Conservation (phyloP, 2,329 filamentous ascomycete genomes). For the Botryotinia convoluta region DNA sequence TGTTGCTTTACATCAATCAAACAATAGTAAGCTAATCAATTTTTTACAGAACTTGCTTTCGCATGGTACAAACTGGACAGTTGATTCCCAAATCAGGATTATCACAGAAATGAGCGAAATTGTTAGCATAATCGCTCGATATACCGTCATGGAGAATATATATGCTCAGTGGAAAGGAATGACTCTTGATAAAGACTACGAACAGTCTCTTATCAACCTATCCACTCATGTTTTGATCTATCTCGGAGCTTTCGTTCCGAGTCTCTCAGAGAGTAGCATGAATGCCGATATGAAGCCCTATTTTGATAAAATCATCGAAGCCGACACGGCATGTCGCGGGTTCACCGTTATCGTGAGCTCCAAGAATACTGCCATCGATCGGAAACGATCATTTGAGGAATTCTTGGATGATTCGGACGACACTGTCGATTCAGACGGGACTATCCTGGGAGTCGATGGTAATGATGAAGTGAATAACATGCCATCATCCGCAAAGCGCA, state of each 20-base stretch:
- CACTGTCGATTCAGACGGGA: background rate
- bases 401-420: slow-evolving; percentile 13
- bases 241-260: background rate
- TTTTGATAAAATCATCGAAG: background rate
- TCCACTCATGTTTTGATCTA: slow-evolving; percentile 19
- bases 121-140: slow-evolving; percentile 23
- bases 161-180: slow-evolving; percentile 24
- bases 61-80: background rate
- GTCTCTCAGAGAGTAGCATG: background rate
- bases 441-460: background rate
- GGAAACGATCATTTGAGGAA: background rate
- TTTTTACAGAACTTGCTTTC: background rate
- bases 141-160: slow-evolving; percentile 26
- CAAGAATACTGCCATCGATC: background rate
- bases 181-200: slow-evolving; percentile 15
- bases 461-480: background rate
- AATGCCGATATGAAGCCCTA: background rate
- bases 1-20: background rate
- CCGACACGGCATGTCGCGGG: background rate
- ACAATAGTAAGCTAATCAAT: background rate
- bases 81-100: background rate
- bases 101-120: slow-evolving; percentile 10
- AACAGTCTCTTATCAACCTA: slow-evolving; percentile 15
- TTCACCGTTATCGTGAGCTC: background rate
- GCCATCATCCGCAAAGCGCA: background rate